Evolutionary conservation across 331 rosid species (phyloP).

Genomic region (Malus hybrid): DNA sequence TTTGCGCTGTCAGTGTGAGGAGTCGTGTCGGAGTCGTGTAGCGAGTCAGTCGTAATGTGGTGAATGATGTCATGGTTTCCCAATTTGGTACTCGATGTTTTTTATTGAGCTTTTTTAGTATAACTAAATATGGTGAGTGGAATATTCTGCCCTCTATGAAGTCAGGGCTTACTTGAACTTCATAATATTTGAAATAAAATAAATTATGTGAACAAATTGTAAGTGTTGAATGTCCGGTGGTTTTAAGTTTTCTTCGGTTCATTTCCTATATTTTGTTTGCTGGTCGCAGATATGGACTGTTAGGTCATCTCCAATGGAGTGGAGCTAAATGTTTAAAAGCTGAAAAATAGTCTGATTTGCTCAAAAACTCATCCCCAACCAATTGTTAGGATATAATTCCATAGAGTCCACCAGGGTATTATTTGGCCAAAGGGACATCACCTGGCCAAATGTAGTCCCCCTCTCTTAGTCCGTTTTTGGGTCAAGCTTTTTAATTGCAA

Average conservation of each 20-base stretch:
- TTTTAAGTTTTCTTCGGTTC: not conserved
- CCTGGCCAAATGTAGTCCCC: too few species aligned
- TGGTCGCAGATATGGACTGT: too few species aligned
- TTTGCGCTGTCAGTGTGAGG: constrained; percentile 9
- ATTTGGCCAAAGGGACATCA: too few species aligned
- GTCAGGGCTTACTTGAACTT: not conserved
- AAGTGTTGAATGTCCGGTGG: not conserved
- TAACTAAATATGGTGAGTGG: not conserved
- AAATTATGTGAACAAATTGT: not conserved
- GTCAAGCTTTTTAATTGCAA: fast-evolving
- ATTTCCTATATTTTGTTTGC: not conserved
- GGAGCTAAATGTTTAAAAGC: too few species aligned
- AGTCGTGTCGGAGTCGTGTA: too few species aligned
- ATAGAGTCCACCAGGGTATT: too few species aligned
- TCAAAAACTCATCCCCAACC: too few species aligned
- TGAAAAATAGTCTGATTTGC: too few species aligned
- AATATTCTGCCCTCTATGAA: not conserved
- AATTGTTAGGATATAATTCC: too few species aligned
- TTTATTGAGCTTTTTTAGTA: not conserved
- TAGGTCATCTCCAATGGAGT: too few species aligned
- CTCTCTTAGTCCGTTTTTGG: too few species aligned
- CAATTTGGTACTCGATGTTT: not conserved
- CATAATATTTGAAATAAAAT: not conserved
- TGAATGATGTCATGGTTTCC: constrained; percentile 8
- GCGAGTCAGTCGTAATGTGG: not conserved